Evolutionary conservation across 768 basidiomycete species (phyloP), one percentile per base, ranked within the genome.

Genomic region (Podaxis sp.): DNA sequence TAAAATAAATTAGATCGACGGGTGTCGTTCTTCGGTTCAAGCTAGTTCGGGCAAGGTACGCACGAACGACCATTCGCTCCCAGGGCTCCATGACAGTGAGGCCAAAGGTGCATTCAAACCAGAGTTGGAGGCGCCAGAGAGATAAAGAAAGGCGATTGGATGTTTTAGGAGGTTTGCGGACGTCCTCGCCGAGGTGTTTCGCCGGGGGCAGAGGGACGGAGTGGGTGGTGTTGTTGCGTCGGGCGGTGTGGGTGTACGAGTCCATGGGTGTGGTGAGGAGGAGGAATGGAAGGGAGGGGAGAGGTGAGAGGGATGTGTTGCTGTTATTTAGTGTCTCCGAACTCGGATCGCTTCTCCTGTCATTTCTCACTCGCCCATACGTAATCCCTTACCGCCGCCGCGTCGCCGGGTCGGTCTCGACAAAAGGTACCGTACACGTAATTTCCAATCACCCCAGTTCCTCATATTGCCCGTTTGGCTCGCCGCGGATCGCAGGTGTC

Each of bases 51-150:
- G 1, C 15, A 17, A 2, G 15, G 29, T 2, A 62, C 61, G 49
- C 59, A 82, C 82, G 53, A n/a, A 84, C 70, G 53, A 82, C 71
- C 24, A 78, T 70, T 70, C 80, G 82, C 72, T 84, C 83, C 78
- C 82, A 84, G 46, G 82, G 80, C 63, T 84, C 83, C 55, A 83
- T 76, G 74, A 82, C 78, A 4, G 80, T 79, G 36, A 84, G 71
- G 33, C 75, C 82, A 66, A 84, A 82, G 0, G 82, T 84, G n/a
- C 80, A 73, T 72, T 82, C 82, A 55, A 83, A 77, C 81, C 81
- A 83, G 73, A 83, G 79, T 63, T 78, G 73, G 54, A 72, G 67
- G 36, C 78, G 75, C 82, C 82, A 82, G 29, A 80, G 70, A 60
- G 78, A 80, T 9, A 74, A n/a, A 17, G 61, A 24, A 17, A 62